Base-by-base conservation (phyloP, 495 filamentous ascomycete species). In the Amniculicola lignicola region DNA sequence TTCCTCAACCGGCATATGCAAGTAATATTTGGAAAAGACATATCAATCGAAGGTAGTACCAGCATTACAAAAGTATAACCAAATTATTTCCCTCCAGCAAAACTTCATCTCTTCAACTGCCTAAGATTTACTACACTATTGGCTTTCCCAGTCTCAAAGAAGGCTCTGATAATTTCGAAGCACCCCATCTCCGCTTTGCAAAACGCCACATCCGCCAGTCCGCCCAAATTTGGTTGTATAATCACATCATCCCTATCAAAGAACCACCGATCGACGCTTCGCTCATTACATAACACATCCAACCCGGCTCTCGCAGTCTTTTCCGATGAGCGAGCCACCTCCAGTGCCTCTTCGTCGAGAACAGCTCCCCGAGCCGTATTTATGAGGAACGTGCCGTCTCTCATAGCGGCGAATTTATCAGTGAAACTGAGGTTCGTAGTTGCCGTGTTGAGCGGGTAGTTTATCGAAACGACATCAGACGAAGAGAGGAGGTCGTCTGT, bases 291-390 rank as follows among this genome's bases (percentile, higher is more conserved):
- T 18, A 57, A 45, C 3, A 65, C 62, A 42, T 65, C 62, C 27
- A 65, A 36, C 4, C 61, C 61, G 1, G 52, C 62, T 12, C 47
- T 21, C 5, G 41, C 40, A 5, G 63, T 16, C 29, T 65, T 57
- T 24, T 54, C 59, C 21, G 18, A 33, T 18, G 63, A 42, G 25
- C 63, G 33, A 1, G 62, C 62, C 31, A 4, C 14, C 4, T 35
- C 53, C 29, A 65, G 19, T 3, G 53, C 62, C 2, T 12, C 72
- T 76, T 94, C 89, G 61, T 94, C 85, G 31, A 92, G 82, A 51
- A 89, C 72, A 25, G 85, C 86, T 18, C 89, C 89, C 4, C 89
- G 80, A 4, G 89, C 88, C 2, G 90, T 91, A 66, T 94, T 94
- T 14, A 92, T 81, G 46, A 92, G 77, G 63, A 89, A 87, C 12